These are phyloP conservation scores for Sarcomyxa edulis DNA, from an alignment of 768 basidiomycete genomes.

Conservation along the genomic window DNA sequence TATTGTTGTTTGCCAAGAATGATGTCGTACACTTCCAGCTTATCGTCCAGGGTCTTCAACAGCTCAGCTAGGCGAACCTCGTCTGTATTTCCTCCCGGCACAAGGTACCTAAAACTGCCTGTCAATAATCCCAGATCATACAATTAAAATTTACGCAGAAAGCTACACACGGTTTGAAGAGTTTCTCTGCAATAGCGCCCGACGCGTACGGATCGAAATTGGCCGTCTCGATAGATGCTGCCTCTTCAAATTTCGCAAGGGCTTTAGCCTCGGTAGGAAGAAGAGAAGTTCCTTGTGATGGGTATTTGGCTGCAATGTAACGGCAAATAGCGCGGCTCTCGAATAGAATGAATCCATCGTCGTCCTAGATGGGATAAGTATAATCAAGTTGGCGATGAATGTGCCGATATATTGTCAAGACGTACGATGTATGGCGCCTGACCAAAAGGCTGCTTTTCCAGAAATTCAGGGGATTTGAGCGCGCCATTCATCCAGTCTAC, in stretches of 20 bases:
- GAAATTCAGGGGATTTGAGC: conserved; percentile 40
- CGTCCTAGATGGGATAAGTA: conserved; percentile 27
- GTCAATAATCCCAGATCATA: too few species aligned
- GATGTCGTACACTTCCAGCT: conserved; percentile 45
- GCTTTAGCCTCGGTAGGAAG: conserved; percentile 43
- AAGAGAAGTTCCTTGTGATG: conserved; percentile 42
- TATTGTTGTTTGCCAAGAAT: conserved; percentile 51
- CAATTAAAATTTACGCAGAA: not conserved
- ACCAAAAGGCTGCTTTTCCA: conserved; percentile 57
- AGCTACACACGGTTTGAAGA: conserved; percentile 43
- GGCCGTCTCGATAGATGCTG: conserved; percentile 43
- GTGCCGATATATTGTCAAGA: conserved; percentile 2
- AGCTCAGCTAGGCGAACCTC: conserved; percentile 19
- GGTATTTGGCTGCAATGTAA: conserved; percentile 54
- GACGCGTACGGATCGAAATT: conserved; percentile 42
- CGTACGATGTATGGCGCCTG: conserved; percentile 53
- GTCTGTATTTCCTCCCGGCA: conserved; percentile 11
- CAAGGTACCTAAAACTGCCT: conserved; percentile 7
- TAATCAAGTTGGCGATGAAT: not conserved
- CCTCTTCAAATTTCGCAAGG: conserved; percentile 39
- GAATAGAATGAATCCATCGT: conserved; percentile 57
- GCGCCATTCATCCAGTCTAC: conserved; percentile 39
- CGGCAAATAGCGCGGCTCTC: conserved; percentile 58
- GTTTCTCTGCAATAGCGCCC: conserved; percentile 38
- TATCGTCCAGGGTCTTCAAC: conserved; percentile 24